Percentiles rank a stretch among this genome's conserved stretches.
Conservation (phyloP, 1,284 basidiomycete species). For the Singerocomus rubriflavus region DNA sequence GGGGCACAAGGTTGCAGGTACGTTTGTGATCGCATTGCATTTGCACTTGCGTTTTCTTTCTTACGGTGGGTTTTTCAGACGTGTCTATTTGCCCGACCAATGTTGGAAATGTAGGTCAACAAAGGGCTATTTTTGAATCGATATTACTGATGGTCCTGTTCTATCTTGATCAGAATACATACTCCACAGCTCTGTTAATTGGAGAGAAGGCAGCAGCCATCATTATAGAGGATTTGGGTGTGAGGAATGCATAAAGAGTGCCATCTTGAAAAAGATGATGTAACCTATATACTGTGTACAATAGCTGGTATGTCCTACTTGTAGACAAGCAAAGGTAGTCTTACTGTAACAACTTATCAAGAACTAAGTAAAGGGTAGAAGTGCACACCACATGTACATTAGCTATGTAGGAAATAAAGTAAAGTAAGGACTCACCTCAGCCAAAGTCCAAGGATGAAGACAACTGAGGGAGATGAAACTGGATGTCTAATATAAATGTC, state of each 20-base stretch:
- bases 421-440: too few species aligned
- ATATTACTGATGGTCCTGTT: background rate
- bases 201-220: constrained; percentile 32
- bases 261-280: too few species aligned
- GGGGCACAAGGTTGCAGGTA: constrained; percentile 32
- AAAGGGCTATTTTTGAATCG: background rate
- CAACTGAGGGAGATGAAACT: too few species aligned
- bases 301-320: too few species aligned
- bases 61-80: constrained; percentile 17
- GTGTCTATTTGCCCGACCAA: constrained; percentile 32
- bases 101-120: constrained; percentile 28
- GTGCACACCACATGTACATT: too few species aligned
- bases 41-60: background rate
- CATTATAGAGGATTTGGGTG: constrained; percentile 27
- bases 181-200: constrained; percentile 29
- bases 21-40: background rate
- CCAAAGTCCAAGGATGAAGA: too few species aligned
- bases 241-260: background rate
- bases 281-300: too few species aligned
- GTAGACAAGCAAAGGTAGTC: too few species aligned
- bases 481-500: too few species aligned
- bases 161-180: constrained; percentile 25
- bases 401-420: too few species aligned
- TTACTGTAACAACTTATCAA: too few species aligned
- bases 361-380: too few species aligned